Conservation (phyloP, 2,329 filamentous ascomycete species). For the Fonsecaea nubica region DNA sequence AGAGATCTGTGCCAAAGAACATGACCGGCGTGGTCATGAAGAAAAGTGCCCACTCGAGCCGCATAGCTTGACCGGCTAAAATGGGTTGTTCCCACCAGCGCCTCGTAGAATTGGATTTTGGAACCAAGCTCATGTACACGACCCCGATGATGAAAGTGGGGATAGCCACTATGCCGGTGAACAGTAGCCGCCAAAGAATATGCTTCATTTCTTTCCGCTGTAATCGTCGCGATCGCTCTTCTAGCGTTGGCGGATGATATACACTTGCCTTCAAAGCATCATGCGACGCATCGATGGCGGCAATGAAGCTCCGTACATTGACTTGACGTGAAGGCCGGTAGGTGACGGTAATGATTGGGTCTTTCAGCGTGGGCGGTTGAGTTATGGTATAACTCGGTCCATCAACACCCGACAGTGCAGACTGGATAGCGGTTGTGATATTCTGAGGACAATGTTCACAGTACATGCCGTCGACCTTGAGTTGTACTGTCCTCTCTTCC, state of each 20-base stretch:
- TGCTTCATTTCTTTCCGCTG: slow-evolving; percentile 72
- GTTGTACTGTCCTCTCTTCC: slow-evolving; percentile 62
- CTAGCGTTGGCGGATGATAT: slow-evolving; percentile 80
- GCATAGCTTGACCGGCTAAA: slow-evolving; percentile 71
- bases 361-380: slow-evolving; percentile 61
- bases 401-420: slow-evolving; percentile 39
- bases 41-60: slow-evolving; percentile 79
- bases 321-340: slow-evolving; percentile 75
- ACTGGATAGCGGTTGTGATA: slow-evolving; percentile 44
- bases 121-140: slow-evolving; percentile 85
- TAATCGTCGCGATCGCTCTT: slow-evolving; percentile 78
- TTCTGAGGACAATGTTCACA: slow-evolving; percentile 72
- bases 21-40: slow-evolving; percentile 85
- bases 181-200: slow-evolving; percentile 71
- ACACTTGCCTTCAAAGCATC: slow-evolving; percentile 70
- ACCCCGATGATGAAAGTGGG: slow-evolving; percentile 88
- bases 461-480: slow-evolving; percentile 74
- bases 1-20: slow-evolving; percentile 83
- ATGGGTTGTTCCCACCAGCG: slow-evolving; percentile 74
- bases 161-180: slow-evolving; percentile 73
- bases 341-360: slow-evolving; percentile 71
- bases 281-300: slow-evolving; percentile 70
- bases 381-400: slow-evolving; percentile 57
- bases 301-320: slow-evolving; percentile 77
- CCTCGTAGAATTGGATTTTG: slow-evolving; percentile 63